Base-by-base conservation (phyloP, 1,284 basidiomycete species). In the Cryptococcus hybrid region DNA sequence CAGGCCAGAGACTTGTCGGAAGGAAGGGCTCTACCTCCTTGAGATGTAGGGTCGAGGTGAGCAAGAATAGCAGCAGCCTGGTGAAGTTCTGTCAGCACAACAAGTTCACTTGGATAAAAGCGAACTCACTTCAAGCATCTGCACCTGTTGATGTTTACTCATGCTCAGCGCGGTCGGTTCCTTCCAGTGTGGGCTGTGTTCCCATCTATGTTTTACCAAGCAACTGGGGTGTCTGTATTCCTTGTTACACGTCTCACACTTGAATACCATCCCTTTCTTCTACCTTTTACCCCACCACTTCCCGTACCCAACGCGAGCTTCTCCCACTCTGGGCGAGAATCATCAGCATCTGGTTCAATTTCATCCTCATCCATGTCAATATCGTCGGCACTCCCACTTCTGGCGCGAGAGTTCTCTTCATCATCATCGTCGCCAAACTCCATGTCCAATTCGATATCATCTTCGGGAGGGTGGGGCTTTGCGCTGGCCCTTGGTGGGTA, bases 111-210 rank as follows among this genome's bases (percentile, higher is more conserved):
- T 30, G 30, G 30, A 49, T 49, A 55, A 57, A 50, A 46, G 7
- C 5, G 34, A 11, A 75, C 82, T 58, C 58, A 88, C 88, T 83
- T 98, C 95, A 52, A 99, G 87, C 56, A 98, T 81, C 74, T 98
- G 95, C 1, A 99, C 95, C 71, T 98, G 95, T 73, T 98, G 94
- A 75, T 99, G 95, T 80, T 98, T 99, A 79, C 88, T 90, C 67
- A 97, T 83, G 56, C 94, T 85, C 70, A 95, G 88, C 78, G 95
- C 94, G 66, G 89, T 92, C 0, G 92, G 91, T 78, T 94, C 92
- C 52, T 90, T 89, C 95, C 95, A 99, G 74, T 97, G 93, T 40
- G 91, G 90, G 35, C 89, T 92, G 71, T 98, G 93, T 75, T 98
- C 94, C 93, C 93, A 97, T 42, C 93, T 88, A 72, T 97, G 93